Evolutionary conservation across 495 filamentous ascomycete genomes (phyloP), one percentile per base, ranked within the genome.

Genomic region (Aspergillus affinis): DNA sequence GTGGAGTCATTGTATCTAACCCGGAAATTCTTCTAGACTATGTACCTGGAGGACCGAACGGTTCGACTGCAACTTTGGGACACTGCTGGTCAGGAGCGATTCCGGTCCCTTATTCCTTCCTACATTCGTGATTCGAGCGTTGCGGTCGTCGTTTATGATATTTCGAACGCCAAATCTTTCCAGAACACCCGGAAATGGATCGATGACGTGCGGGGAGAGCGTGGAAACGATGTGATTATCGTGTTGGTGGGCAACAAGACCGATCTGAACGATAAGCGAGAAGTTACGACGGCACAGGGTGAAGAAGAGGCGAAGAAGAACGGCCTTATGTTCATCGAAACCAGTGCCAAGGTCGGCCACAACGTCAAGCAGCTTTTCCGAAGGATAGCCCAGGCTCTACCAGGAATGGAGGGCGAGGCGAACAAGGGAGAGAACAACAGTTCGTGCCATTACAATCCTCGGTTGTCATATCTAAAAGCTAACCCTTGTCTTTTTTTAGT

Each of bases 141-240:
- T 55, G 94, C 94, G 18, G 94, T 98, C 47, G 94, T 98, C 19
- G 94, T 98, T 53, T 98, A 98, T 78, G 94, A 98, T 77, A 94
- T 98, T 66, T 94, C 93, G n/a, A 94, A 93, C 71, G 86, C 88
- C 60, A 96, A 96, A 72, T 93, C 90, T 58, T 98, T 98, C 82
- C 88, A 94, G 70, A 97, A 98, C 75, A 98, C 94, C 26, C 83
- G 91, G 61, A 98, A 98, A 86, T 98, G 94, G 94, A 94, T 98
- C 52, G 94, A 98, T 69, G 94, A 98, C 71, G 94, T 98, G 51
- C 88, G 94, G 46, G 92, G 92, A 36, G 94, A 98, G 80, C 86
- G 94, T 60, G 94, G 94, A 3, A 95, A 94, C 77, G 94, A 98
- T 71, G 94, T 98, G 46, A 98, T 98, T 64, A 97, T 98, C 69